Conservation (phyloP, 805 yeast genomes). For the Dipodascus geniculatus region DNA sequence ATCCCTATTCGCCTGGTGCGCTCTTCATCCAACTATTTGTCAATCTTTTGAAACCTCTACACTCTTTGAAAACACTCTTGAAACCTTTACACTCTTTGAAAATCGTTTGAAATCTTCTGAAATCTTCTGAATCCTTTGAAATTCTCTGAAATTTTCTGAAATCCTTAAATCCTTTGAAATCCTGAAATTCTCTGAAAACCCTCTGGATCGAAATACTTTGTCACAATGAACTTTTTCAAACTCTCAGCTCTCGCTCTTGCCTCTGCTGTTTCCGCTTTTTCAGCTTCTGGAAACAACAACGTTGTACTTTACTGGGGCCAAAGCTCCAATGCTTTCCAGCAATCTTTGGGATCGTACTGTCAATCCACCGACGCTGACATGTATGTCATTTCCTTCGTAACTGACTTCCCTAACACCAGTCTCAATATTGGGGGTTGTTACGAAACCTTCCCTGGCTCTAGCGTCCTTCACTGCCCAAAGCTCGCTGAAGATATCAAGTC, state of each 20-base stretch:
- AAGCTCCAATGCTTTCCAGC: slow-evolving; percentile 46
- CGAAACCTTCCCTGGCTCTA: slow-evolving; percentile 24
- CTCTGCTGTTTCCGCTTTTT: slow-evolving; percentile 12
- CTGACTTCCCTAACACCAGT: slow-evolving; percentile 31
- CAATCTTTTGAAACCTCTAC: neutral
- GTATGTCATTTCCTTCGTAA: slow-evolving; percentile 54
- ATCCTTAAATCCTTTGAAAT: neutral
- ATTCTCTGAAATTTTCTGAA: too few species aligned
- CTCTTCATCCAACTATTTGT: neutral
- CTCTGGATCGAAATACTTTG: neutral
- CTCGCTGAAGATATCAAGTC: slow-evolving; percentile 53
- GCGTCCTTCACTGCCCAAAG: slow-evolving; percentile 34
- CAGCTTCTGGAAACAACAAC: slow-evolving; percentile 33
- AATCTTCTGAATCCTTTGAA: too few species aligned
- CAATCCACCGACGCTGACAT: slow-evolving; percentile 51
- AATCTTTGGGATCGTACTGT: slow-evolving; percentile 48
- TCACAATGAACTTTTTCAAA: neutral
- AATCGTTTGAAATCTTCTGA: too few species aligned
- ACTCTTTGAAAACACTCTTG: neutral
- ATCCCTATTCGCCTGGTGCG: neutral
- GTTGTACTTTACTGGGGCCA: slow-evolving; percentile 85
- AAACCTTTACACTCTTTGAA: too few species aligned
- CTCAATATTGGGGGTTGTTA: slow-evolving; percentile 24
- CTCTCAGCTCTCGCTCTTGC: neutral
- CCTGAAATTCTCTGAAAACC: neutral